Conservation (phyloP, 352 stramenopile genomes). For the Phytophthora melonis region DNA sequence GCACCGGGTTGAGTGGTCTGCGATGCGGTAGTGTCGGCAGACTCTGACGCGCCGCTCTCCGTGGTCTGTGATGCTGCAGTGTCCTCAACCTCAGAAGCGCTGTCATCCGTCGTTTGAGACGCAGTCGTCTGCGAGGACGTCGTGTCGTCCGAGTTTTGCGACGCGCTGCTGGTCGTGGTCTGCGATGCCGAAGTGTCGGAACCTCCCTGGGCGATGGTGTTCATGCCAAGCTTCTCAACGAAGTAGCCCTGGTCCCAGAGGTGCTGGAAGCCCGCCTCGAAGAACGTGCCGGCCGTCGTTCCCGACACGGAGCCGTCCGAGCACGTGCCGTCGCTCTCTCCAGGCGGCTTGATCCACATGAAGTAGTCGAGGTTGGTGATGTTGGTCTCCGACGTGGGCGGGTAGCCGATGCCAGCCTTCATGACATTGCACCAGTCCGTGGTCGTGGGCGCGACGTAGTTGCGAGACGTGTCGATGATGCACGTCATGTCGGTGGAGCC, state of each 20-base stretch:
- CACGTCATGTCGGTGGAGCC: constrained; percentile 42
- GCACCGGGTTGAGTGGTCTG: background rate
- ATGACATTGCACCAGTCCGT: constrained; percentile 71
- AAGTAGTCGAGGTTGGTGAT: constrained; percentile 72
- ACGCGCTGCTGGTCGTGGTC: constrained; percentile 8
- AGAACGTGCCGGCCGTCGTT: constrained; percentile 62
- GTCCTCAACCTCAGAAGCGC: constrained; percentile 20
- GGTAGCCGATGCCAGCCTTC: constrained; percentile 50
- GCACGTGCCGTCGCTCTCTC: constrained; percentile 74
- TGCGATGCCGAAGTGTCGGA: constrained; percentile 20
- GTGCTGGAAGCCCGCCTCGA: constrained; percentile 56
- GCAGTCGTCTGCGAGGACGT: constrained; percentile 14
- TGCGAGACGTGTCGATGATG: constrained; percentile 52
- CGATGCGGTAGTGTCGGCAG: constrained; percentile 7
- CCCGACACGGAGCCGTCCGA: constrained; percentile 33
- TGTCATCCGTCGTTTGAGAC: constrained; percentile 17
- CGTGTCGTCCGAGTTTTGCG: constrained; percentile 15
- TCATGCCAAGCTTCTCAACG: constrained; percentile 36
- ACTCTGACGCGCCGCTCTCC: constrained; percentile 19
- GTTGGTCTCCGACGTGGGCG: constrained; percentile 57
- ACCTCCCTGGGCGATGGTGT: constrained; percentile 34
- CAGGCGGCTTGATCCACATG: constrained; percentile 75
- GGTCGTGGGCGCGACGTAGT: constrained; percentile 36
- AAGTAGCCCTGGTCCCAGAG: constrained; percentile 79
- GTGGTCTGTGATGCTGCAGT: constrained; percentile 5